These are phyloP conservation scores for Oryza coarctata DNA, from an alignment of 176 grass and related monocot species.

Conservation along the genomic window DNA sequence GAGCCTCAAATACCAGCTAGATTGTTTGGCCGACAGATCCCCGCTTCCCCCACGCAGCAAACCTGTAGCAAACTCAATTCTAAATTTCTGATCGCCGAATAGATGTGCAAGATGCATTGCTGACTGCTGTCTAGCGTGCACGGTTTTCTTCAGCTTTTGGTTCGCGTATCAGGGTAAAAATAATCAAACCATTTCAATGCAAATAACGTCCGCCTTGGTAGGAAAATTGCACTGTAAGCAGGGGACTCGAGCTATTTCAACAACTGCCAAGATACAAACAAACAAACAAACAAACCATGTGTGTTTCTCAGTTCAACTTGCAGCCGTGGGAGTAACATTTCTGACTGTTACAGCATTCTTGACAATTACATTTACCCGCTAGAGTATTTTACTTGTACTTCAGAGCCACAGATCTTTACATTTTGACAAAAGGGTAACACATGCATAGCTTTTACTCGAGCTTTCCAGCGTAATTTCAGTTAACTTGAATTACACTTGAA, in stretches of 20 bases:
- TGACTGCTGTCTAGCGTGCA: too few species aligned
- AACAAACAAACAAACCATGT: not conserved
- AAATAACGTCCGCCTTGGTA: too few species aligned
- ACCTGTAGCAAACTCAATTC: too few species aligned
- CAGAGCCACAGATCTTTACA: slow-evolving; percentile 18
- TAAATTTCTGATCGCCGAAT: too few species aligned
- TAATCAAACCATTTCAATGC: too few species aligned
- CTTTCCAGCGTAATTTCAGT: slow-evolving; percentile 15
- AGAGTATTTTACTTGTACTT: not conserved
- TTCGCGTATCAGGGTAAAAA: too few species aligned
- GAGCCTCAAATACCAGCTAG: too few species aligned
- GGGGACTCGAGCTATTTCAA: not conserved
- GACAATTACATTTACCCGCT: not conserved
- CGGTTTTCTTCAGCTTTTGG: too few species aligned
- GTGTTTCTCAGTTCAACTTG: not conserved
- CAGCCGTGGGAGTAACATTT: not conserved
- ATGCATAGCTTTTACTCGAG: not conserved
- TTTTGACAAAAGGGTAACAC: slow-evolving; percentile 31
- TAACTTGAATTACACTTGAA: not conserved
- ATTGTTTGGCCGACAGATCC: too few species aligned
- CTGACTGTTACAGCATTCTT: not conserved
- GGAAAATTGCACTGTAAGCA: too few species aligned
- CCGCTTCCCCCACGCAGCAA: too few species aligned
- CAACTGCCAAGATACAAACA: not conserved
- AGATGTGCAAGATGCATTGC: too few species aligned